These are phyloP conservation scores for Fraxinus ornus DNA, from an alignment of 305 asterid species.

Conservation along the genomic window DNA sequence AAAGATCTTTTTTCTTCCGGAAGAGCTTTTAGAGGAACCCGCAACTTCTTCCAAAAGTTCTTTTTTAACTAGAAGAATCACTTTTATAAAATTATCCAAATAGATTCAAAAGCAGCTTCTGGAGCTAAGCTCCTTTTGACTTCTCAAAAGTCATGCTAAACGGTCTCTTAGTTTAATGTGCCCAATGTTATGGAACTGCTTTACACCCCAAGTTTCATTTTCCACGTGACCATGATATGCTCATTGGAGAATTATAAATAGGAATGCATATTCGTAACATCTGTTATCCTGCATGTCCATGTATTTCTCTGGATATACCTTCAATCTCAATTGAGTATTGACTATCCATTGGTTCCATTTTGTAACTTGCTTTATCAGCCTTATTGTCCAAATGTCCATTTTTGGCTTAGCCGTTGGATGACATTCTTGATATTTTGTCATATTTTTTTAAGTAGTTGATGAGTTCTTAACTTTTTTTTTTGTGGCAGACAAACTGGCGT, in stretches of 20 bases:
- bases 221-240: not conserved
- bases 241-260: not conserved
- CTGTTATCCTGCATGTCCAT: not conserved
- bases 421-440: not conserved
- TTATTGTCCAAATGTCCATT: not conserved
- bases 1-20: too few relatives aligned
- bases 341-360: not conserved
- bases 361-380: not conserved
- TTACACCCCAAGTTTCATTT: not conserved
- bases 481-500: conserved; percentile 41
- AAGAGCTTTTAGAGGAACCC: too few relatives aligned
- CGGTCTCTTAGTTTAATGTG: not conserved
- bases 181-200: not conserved
- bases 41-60: too few relatives aligned
- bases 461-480: not conserved
- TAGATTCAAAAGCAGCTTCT: not conserved
- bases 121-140: not conserved
- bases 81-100: not conserved
- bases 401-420: not conserved
- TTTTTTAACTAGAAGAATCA: too few relatives aligned
- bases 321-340: not conserved
- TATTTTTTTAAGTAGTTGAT: not conserved
- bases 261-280: not conserved
- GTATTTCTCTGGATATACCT: not conserved
- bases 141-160: not conserved